A percentile compares a stretch with the other conserved stretches of the same genome.
These are phyloP conservation scores for Thraustotheca clavata DNA, from an alignment of 352 stramenopile species.

Conservation along the genomic window DNA sequence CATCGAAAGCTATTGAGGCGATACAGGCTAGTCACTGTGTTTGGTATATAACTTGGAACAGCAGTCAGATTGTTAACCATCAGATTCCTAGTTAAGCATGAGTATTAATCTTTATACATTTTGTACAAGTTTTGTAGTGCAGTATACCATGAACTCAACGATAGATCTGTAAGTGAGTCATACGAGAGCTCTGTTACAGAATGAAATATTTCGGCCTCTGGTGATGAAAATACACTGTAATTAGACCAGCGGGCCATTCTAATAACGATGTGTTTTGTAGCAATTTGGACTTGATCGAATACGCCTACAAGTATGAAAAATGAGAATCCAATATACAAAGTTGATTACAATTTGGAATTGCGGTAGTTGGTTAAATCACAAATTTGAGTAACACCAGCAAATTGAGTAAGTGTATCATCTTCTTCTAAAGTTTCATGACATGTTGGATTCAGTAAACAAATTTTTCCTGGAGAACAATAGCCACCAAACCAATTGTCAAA, in stretches of 20 bases:
- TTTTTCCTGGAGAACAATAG: neutral
- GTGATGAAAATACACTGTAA: neutral
- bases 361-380: slow-evolving; percentile 1
- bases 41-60: neutral
- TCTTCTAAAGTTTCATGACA: neutral
- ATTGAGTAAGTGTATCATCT: neutral
- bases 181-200: neutral
- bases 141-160: neutral
- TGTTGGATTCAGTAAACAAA: neutral
- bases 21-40: neutral
- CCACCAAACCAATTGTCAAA: neutral
- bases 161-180: neutral
- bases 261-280: neutral
- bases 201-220: neutral
- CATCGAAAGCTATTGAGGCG: neutral
- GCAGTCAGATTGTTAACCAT: slow-evolving; percentile 7
- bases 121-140: neutral
- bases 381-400: neutral
- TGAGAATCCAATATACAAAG: neutral
- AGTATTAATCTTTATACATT: neutral
- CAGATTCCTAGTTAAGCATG: neutral
- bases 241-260: neutral
- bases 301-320: neutral
- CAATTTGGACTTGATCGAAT: neutral
- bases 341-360: neutral